Evolutionary conservation across 2,329 filamentous ascomycete genomes (phyloP).

Genomic region (Phialocephala subalpina): DNA sequence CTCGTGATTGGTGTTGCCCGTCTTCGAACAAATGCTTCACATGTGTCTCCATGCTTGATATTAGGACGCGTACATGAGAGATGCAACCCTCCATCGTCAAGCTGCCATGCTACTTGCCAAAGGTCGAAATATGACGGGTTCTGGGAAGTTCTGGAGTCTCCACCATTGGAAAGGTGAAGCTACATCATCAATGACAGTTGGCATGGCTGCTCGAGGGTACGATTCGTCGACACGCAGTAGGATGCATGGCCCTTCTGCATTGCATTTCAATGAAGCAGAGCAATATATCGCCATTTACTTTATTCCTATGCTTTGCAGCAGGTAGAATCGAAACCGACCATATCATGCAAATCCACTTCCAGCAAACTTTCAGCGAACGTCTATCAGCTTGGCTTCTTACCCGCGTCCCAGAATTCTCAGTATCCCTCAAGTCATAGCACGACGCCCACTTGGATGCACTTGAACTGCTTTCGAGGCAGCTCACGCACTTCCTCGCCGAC

Average conservation of each 20-base stretch:
- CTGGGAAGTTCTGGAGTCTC: not conserved
- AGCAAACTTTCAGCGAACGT: not conserved
- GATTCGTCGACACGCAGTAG: not conserved
- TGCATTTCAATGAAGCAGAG: not conserved
- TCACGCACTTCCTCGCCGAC: not conserved
- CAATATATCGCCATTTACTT: not conserved
- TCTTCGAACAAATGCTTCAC: not conserved
- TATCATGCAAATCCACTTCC: not conserved
- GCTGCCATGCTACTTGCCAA: not conserved
- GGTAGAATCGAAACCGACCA: not conserved
- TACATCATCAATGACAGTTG: not conserved
- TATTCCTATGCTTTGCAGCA: not conserved
- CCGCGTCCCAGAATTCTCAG: not conserved
- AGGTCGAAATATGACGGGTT: not conserved
- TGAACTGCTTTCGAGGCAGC: not conserved
- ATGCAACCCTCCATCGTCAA: constrained; percentile 2
- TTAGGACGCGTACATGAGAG: not conserved
- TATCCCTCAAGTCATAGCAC: not conserved
- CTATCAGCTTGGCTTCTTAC: not conserved
- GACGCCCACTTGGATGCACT: not conserved
- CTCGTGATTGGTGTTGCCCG: not conserved
- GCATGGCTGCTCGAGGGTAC: not conserved
- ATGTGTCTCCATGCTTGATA: not conserved
- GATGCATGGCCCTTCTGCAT: not conserved
- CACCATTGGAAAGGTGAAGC: not conserved